Evolutionary conservation across 179 eudicot species (phyloP).

Genomic region (Spinacia oleracea): DNA sequence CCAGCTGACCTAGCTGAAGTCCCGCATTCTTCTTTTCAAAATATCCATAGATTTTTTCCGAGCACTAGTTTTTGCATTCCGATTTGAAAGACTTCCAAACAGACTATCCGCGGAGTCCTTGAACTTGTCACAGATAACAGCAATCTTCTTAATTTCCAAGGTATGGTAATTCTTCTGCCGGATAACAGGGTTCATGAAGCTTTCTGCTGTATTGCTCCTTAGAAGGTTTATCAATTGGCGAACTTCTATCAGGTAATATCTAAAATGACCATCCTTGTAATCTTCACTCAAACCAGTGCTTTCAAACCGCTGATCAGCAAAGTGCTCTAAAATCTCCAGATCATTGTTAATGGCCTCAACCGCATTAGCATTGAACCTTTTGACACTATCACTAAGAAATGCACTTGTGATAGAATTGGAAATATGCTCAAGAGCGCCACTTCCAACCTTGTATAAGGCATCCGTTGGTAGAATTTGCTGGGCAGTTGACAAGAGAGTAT

Average conservation of each 20-base stretch:
- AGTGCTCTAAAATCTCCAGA: slow-evolving; percentile 66
- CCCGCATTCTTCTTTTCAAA: slow-evolving; percentile 71
- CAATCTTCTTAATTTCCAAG: slow-evolving; percentile 78
- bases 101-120: slow-evolving; percentile 82
- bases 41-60: slow-evolving; percentile 82
- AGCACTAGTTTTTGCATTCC: slow-evolving; percentile 72
- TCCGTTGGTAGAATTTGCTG: slow-evolving; percentile 83
- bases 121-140: slow-evolving; percentile 77
- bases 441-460: slow-evolving; percentile 81
- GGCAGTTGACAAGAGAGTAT: slow-evolving; percentile 75
- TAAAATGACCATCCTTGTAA: slow-evolving; percentile 68
- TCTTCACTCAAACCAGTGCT: slow-evolving; percentile 76
- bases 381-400: slow-evolving; percentile 74
- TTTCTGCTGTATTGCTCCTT: slow-evolving; percentile 82
- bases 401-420: slow-evolving; percentile 63
- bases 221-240: slow-evolving; percentile 80
- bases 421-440: slow-evolving; percentile 88
- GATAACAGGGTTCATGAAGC: slow-evolving; percentile 96
- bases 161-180: slow-evolving; percentile 68
- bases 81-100: slow-evolving; percentile 86
- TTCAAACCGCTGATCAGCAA: slow-evolving; percentile 79
- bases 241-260: slow-evolving; percentile 65
- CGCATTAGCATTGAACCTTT: slow-evolving; percentile 79
- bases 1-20: slow-evolving; percentile 55
- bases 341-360: slow-evolving; percentile 65